Evolutionary conservation across 169 alveolate species (phyloP).

Genomic region (Plasmodium vinckei): DNA sequence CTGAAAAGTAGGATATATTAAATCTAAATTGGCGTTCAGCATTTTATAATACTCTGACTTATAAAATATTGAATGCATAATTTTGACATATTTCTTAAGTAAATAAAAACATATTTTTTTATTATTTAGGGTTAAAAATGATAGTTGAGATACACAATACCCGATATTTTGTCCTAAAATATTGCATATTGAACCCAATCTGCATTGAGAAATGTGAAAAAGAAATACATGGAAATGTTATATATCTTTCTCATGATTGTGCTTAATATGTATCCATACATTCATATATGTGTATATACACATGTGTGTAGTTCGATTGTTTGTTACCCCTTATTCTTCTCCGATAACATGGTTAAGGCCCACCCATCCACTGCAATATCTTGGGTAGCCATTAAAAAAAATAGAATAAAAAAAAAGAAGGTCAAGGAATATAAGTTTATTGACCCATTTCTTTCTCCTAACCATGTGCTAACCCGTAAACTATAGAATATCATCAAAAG

Average conservation of each 20-base stretch:
- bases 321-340: conserved; percentile 81
- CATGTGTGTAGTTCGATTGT: not conserved
- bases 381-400: conserved; percentile 92
- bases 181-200: conserved; percentile 89
- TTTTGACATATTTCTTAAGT: conserved; percentile 50
- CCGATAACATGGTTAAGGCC: conserved; percentile 93
- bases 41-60: conserved; percentile 39
- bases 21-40: conserved; percentile 18
- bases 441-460: conserved; percentile 68
- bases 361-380: conserved; percentile 98
- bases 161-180: conserved; percentile 89
- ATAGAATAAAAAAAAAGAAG: conserved; percentile 78
- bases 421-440: conserved; percentile 74
- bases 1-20: conserved; percentile 41
- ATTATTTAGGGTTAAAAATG: conserved; percentile 84
- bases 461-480: conserved; percentile 77
- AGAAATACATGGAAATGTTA: not conserved
- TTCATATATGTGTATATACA: not conserved
- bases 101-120: conserved; percentile 67
- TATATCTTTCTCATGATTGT: no score
- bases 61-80: conserved; percentile 58
- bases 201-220: conserved; percentile 22
- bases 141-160: conserved; percentile 83
- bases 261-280: not conserved
- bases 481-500: conserved; percentile 78